Percentiles rank a stretch among this genome's conserved stretches.
Conservation (phyloP, 805 yeast genomes). For the Saccharomyces mikatae region DNA sequence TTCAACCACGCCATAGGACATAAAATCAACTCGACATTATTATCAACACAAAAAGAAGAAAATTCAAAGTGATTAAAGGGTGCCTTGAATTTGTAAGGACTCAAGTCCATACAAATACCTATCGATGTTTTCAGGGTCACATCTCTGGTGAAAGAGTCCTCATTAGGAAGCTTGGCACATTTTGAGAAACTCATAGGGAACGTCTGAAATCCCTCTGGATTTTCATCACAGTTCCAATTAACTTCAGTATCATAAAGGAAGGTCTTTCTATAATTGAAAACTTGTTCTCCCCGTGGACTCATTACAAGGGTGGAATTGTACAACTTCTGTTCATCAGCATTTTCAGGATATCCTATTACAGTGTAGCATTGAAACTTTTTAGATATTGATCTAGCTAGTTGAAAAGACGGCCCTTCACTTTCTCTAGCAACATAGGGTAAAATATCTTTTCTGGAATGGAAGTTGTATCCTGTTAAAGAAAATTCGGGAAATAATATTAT, state of each 20-base stretch:
- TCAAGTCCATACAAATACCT: slow-evolving; percentile 93
- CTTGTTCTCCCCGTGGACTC: slow-evolving; percentile 46
- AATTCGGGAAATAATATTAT: slow-evolving; percentile 76
- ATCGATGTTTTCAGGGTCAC: slow-evolving; percentile 41
- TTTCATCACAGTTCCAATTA: slow-evolving; percentile 69
- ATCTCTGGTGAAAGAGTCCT: slow-evolving; percentile 14
- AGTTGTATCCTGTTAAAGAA: slow-evolving; percentile 80
- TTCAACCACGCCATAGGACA: slow-evolving; percentile 87
- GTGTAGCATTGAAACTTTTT: slow-evolving; percentile 50
- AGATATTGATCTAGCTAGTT: slow-evolving; percentile 53
- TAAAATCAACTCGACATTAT: slow-evolving; percentile 48
- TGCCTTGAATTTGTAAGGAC: slow-evolving; percentile 76
- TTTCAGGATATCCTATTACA: slow-evolving; percentile 78
- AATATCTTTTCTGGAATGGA: slow-evolving; percentile 39
- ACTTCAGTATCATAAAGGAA: slow-evolving; percentile 75
- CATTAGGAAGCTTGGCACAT: not conserved
- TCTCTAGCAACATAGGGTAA: slow-evolving; percentile 46
- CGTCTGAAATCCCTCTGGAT: slow-evolving; percentile 49
- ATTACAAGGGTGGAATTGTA: slow-evolving; percentile 70
- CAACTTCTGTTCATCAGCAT: slow-evolving; percentile 22
- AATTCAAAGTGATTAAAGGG: slow-evolving; percentile 73
- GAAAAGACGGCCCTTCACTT: slow-evolving; percentile 39
- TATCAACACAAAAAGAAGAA: slow-evolving; percentile 41
- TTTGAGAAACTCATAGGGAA: slow-evolving; percentile 36
- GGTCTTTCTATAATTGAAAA: slow-evolving; percentile 66